Evolutionary conservation across 768 basidiomycete species (phyloP).

Genomic region (Boletus coccyginus): DNA sequence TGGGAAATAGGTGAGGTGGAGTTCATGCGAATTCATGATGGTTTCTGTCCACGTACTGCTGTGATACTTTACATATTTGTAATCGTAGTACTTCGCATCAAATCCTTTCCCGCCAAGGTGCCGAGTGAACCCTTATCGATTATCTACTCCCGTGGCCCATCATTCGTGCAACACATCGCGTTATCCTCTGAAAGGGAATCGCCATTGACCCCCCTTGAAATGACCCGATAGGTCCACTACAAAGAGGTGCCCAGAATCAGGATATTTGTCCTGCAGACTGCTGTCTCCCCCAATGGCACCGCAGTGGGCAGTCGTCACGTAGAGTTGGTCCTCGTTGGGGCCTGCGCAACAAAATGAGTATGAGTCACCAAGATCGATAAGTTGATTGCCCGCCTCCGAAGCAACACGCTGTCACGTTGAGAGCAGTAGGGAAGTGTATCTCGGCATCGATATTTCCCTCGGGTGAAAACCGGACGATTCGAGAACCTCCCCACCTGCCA

Average conservation of each 20-base stretch:
- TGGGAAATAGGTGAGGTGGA: conserved; percentile 23
- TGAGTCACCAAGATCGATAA: conserved; percentile 4
- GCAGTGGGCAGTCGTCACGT: conserved; percentile 54
- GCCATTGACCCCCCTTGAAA: conserved; percentile 25
- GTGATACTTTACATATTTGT: no score
- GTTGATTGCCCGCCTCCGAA: conserved; percentile 43
- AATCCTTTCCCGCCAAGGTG: background rate
- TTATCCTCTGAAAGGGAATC: conserved; percentile 23
- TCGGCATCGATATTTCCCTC: no score
- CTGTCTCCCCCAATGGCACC: conserved; percentile 55
- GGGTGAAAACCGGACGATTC: conserved; percentile 51
- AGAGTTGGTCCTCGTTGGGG: conserved; percentile 58
- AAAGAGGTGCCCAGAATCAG: conserved; percentile 36
- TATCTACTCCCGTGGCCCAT: background rate
- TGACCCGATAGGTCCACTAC: conserved; percentile 27
- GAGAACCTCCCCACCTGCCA: conserved; percentile 63
- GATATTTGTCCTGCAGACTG: conserved; percentile 31
- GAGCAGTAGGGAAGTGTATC: conserved; percentile 25
- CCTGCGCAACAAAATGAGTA: conserved; percentile 35
- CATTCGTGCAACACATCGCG: background rate
- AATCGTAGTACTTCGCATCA: background rate
- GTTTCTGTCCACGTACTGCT: background rate
- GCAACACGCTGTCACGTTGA: conserved; percentile 65
- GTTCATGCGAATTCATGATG: conserved; percentile 13
- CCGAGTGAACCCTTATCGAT: background rate